phyloP scores from a whole-genome alignment of 1,284 basidiomycete species.

The Cystobasidium sp. region DNA sequence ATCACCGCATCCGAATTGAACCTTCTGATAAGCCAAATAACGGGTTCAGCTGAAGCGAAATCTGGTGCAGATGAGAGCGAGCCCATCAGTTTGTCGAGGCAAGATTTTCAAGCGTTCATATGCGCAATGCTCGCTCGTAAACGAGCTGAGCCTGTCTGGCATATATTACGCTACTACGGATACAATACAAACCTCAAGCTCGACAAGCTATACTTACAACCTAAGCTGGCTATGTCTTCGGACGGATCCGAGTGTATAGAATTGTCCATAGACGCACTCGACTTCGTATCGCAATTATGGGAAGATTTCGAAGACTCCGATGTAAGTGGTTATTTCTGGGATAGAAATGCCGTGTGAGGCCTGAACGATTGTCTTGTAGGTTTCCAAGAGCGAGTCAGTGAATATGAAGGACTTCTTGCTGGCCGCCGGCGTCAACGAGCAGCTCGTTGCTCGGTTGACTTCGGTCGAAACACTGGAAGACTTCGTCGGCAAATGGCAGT shows the following conservation, averaged over 20 bases:
- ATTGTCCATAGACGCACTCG: constrained; percentile 1
- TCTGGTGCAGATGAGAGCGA: neutral
- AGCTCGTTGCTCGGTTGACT: neutral
- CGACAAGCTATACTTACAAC: neutral
- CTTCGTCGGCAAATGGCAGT: constrained; percentile 5
- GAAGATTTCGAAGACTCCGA: neutral
- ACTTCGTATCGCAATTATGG: constrained; percentile 4
- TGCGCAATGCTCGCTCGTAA: constrained; percentile 12
- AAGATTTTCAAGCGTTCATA: constrained; percentile 17
- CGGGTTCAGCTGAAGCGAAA: neutral
- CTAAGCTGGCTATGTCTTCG: neutral
- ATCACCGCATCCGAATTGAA: constrained; percentile 5
- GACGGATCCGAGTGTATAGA: constrained; percentile 26
- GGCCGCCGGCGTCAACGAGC: neutral
- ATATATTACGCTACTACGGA: constrained; percentile 29
- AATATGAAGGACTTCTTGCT: neutral
- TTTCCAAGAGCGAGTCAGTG: neutral
- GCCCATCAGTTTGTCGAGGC: neutral
- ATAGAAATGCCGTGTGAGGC: too few relatives aligned
- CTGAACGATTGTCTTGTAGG: too few relatives aligned
- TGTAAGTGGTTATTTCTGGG: too few relatives aligned
- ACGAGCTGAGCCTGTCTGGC: constrained; percentile 30
- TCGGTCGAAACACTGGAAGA: neutral
- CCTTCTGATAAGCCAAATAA: neutral
- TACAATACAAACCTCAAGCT: constrained; percentile 13